Conservation (phyloP, 2,329 filamentous ascomycete genomes). For the Chaetomium sp. region DNA sequence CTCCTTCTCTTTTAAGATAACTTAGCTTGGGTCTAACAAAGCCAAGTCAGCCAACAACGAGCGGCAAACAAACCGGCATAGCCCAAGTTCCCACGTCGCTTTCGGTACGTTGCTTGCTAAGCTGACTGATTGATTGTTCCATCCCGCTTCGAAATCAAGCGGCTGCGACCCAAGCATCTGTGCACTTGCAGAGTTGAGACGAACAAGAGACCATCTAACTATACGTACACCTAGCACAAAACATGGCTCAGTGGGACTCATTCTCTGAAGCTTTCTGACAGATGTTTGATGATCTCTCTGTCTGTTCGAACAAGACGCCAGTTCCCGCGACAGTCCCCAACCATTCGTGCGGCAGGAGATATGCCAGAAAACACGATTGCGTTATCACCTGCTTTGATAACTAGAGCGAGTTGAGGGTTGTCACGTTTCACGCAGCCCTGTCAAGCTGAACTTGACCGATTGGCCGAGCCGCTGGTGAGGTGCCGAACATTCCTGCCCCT, state of each 20-base stretch:
- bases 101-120: background rate
- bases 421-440: background rate
- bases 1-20: too few relatives aligned
- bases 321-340: background rate
- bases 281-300: constrained; percentile 4
- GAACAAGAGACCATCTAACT: background rate
- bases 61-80: background rate
- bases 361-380: background rate
- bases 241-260: background rate
- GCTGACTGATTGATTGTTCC: background rate
- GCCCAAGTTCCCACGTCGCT: background rate
- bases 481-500: background rate
- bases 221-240: too few relatives aligned
- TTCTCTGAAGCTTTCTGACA: background rate
- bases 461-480: constrained; percentile 2
- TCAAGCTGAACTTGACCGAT: constrained; percentile 23
- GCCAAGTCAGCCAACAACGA: background rate
- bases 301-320: background rate
- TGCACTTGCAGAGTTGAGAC: constrained; percentile 4
- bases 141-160: background rate
- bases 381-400: background rate
- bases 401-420: background rate
- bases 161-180: constrained; percentile 20
- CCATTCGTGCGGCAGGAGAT: background rate
- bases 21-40: background rate